phyloP scores from a whole-genome alignment of 495 filamentous ascomycete species.

The Parathielavia hyrcaniae region DNA sequence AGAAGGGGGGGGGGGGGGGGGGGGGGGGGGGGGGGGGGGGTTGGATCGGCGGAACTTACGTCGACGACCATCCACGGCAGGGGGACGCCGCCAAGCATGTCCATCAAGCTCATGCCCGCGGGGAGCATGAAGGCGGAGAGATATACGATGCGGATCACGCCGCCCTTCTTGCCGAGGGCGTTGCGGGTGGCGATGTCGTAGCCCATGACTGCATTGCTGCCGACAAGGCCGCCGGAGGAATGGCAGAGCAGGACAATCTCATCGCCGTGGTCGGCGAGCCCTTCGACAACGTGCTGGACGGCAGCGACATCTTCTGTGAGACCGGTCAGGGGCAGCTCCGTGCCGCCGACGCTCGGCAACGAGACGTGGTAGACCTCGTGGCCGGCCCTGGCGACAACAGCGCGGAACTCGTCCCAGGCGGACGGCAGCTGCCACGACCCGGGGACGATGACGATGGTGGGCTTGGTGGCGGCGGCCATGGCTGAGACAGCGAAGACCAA shows the following conservation, averaged over 20 bases:
- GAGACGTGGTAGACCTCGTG: conserved; percentile 1
- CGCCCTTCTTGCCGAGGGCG: conserved; percentile 9
- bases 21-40: neutral
- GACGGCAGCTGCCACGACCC: conserved; percentile 3
- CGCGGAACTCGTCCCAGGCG: conserved; percentile 11
- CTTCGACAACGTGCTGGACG: neutral
- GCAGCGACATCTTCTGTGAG: conserved; percentile 8
- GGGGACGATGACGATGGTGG: conserved; percentile 10
- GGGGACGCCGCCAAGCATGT: conserved; percentile 1
- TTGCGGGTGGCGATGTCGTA: neutral
- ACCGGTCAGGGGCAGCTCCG: conserved; percentile 7
- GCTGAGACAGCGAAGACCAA: neutral
- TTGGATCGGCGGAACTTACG: neutral
- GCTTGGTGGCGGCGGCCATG: conserved; percentile 9
- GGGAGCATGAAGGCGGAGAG: conserved; percentile 10
- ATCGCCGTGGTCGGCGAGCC: conserved; percentile 7
- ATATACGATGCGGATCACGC: conserved; percentile 6
- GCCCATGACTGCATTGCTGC: conserved; percentile 11
- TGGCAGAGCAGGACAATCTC: conserved; percentile 10
- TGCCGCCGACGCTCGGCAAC: conserved; percentile 7
- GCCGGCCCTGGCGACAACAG: conserved; percentile 1
- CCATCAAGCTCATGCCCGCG: conserved; percentile 3
- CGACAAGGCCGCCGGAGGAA: conserved; percentile 8
- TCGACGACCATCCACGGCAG: conserved; percentile 12
- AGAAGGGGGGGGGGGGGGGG: neutral